phyloP scores from a whole-genome alignment of 495 filamentous ascomycete species.

The Penicillium angulare region DNA sequence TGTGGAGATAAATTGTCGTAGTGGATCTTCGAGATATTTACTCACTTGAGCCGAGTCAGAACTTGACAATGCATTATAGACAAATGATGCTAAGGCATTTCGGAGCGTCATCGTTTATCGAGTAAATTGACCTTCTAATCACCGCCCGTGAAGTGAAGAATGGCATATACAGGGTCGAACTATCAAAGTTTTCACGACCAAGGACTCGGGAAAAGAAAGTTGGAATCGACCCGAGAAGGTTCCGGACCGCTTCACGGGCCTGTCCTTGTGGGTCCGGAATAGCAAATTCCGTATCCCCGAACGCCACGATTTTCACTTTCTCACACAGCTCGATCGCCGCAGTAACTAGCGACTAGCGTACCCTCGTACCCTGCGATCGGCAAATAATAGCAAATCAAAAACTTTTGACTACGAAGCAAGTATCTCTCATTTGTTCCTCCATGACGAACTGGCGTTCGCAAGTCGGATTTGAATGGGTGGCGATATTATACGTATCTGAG shows the following conservation, averaged over 20 bases:
- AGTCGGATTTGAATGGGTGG: neutral
- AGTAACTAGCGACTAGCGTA: neutral
- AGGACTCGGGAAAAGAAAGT: no score
- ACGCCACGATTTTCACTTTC: neutral
- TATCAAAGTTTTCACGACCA: no score
- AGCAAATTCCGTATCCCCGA: neutral
- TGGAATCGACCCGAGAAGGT: neutral
- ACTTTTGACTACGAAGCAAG: neutral
- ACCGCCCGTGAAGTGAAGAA: neutral
- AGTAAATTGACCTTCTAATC: neutral
- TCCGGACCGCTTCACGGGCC: slow-evolving; percentile 3
- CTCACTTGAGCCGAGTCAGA: no score
- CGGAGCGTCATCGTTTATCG: neutral
- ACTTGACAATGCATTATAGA: neutral
- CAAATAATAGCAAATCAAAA: neutral
- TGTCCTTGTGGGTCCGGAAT: neutral
- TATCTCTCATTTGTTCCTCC: neutral
- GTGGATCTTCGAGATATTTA: neutral
- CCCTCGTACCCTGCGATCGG: neutral
- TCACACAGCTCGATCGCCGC: neutral
- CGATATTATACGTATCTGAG: neutral
- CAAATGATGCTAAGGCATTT: neutral
- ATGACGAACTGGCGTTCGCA: neutral
- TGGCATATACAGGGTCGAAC: neutral
- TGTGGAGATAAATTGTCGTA: neutral